Evolutionary conservation across 169 alveolate species (phyloP), one percentile per base, ranked within the genome.

Genomic region (Babesia ovata): DNA sequence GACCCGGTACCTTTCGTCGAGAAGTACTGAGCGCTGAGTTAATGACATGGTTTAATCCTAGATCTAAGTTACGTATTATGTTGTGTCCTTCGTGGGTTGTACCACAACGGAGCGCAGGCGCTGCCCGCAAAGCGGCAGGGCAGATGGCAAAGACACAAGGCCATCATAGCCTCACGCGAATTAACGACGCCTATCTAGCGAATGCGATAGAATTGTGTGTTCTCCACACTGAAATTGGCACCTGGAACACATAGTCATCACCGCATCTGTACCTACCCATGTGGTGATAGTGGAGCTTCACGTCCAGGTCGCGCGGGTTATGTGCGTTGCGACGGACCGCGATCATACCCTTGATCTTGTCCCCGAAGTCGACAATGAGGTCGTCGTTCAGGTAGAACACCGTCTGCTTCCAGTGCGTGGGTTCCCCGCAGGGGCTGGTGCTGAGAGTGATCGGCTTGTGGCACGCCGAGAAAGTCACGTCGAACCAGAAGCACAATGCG

Each of bases 381-480:
- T 50, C 93, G 62, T 92, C 94, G 52, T 92, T 92, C 53, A 95
- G 88, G 70, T 95, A 95, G 29, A 95, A 90, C 28, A 95, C 97
- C 3, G 97, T 93, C 81, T 95, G 98, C 74, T 95, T 95, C 98
- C 98, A 95, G 82, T 95, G 98, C 0, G 98, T 95, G 75, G 75
- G 77, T 49, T 70, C 73, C 0, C 91, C 87, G 50, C 81, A 74
- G 12, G 98, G 98, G 19, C 97, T 90, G 13, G 98, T 95, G 57
- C 94, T 92, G 59, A 95, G 71, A 29, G 91, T 87, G 29, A 95
- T 72, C 14, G 97, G 96, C 54, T 93, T 93, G 71, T 93, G 94
- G 65, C 98, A 92, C 57, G 92, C 85, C 24, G 95, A 79, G 83
- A 95, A 95, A 36, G 88, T 78, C 21, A 95, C 95, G 75, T 95